phyloP scores from a whole-genome alignment of 108 stramenopile species.

The Epipyxis sp. region DNA sequence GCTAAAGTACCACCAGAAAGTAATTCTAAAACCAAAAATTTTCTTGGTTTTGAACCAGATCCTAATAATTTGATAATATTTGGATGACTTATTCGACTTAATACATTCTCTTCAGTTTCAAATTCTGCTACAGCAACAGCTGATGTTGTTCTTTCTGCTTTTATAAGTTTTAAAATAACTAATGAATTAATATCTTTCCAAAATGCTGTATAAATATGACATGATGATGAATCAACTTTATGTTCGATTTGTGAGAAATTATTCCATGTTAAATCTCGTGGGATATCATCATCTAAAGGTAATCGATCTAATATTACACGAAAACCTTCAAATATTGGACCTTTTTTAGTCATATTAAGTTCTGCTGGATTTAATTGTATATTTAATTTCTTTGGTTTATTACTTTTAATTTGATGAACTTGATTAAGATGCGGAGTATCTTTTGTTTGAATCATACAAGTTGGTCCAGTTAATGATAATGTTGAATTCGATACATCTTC shows the following conservation, averaged over 20 bases:
- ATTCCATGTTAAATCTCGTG: background rate
- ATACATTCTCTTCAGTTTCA: constrained; percentile 10
- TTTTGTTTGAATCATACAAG: too few relatives aligned
- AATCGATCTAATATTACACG: constrained; percentile 1
- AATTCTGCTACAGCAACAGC: constrained; percentile 31
- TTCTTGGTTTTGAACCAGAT: constrained; percentile 2
- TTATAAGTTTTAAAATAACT: constrained; percentile 24
- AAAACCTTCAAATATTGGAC: background rate
- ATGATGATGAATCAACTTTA: constrained; percentile 3
- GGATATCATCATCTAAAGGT: background rate
- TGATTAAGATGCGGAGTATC: too few relatives aligned
- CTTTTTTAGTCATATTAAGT: too few relatives aligned
- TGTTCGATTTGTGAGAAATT: background rate
- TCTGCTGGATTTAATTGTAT: too few relatives aligned
- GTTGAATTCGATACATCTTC: too few relatives aligned
- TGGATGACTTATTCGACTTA: constrained; percentile 16
- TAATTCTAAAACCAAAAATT: constrained; percentile 22
- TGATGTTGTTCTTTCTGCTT: background rate
- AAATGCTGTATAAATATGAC: constrained; percentile 29
- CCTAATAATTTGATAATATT: constrained; percentile 20
- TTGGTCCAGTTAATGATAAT: too few relatives aligned
- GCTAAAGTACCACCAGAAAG: constrained; percentile 8
- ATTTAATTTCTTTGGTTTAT: too few relatives aligned
- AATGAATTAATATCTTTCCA: constrained; percentile 5
- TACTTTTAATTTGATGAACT: too few relatives aligned